phyloP scores from a whole-genome alignment of 371 early-diverging fungal species.

The Lichtheimia ornata region DNA sequence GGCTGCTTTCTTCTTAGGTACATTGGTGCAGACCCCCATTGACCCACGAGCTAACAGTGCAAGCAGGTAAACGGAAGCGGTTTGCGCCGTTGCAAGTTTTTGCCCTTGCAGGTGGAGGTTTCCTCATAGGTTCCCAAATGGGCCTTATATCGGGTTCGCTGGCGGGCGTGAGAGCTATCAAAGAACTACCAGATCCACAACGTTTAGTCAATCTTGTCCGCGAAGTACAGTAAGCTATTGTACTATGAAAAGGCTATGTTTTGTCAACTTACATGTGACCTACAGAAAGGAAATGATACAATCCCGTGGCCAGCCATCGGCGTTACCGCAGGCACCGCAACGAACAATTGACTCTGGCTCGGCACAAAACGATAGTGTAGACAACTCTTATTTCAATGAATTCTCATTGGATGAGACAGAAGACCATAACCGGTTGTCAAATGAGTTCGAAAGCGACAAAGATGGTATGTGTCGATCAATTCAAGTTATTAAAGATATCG shows the following conservation, averaged over 20 bases:
- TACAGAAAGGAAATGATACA: slow-evolving; percentile 22
- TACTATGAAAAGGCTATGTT: neutral
- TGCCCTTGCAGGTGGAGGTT: slow-evolving; percentile 41
- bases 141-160: slow-evolving; percentile 48
- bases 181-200: slow-evolving; percentile 41
- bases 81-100: slow-evolving; percentile 36
- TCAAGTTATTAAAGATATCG: neutral
- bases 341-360: neutral
- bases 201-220: slow-evolving; percentile 38
- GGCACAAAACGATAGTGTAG: too few species aligned
- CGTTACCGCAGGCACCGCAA: slow-evolving; percentile 10
- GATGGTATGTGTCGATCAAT: neutral
- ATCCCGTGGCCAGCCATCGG: slow-evolving; percentile 15
- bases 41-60: neutral
- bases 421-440: slow-evolving; percentile 12
- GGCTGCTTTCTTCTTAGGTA: slow-evolving; percentile 33
- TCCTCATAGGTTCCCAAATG: slow-evolving; percentile 48
- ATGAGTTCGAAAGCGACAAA: slow-evolving; percentile 19
- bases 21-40: neutral
- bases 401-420: slow-evolving; percentile 6
- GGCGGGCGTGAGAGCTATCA: slow-evolving; percentile 43
- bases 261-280: neutral
- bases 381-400: neutral
- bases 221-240: slow-evolving; percentile 45
- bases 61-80: slow-evolving; percentile 27